Percentiles rank a stretch among this genome's conserved stretches.
These are phyloP conservation scores for Dacryopinax primogenitus DNA, from an alignment of 768 basidiomycete species.

Conservation along the genomic window DNA sequence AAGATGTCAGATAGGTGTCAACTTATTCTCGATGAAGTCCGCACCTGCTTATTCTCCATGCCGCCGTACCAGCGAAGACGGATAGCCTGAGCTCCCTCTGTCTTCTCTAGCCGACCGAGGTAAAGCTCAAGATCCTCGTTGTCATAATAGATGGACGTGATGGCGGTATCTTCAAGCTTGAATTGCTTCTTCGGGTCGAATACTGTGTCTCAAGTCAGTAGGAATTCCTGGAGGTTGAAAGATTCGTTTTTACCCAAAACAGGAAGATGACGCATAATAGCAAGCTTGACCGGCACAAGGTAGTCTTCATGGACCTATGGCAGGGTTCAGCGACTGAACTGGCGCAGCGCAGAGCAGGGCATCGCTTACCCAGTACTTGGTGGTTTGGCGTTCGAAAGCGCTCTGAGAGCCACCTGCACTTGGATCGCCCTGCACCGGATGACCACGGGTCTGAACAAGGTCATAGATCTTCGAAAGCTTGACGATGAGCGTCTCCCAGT, in stretches of 20 bases:
- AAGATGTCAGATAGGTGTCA: background rate
- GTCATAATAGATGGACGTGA: slow-evolving; percentile 95
- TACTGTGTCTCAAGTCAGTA: slow-evolving; percentile 36
- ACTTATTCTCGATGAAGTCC: slow-evolving; percentile 19
- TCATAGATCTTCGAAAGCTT: slow-evolving; percentile 92
- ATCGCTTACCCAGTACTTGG: slow-evolving; percentile 87
- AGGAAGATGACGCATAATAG: slow-evolving; percentile 82
- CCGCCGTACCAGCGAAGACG: slow-evolving; percentile 97
- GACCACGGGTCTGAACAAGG: slow-evolving; percentile 86
- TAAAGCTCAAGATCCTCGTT: slow-evolving; percentile 93
- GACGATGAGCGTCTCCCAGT: slow-evolving; percentile 91
- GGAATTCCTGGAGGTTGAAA: background rate
- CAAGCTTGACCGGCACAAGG: slow-evolving; percentile 81
- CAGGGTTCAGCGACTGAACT: slow-evolving; percentile 10
- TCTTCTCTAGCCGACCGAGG: slow-evolving; percentile 93
- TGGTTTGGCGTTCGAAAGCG: slow-evolving; percentile 96
- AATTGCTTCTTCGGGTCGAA: slow-evolving; percentile 92
- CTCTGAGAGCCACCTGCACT: slow-evolving; percentile 91
- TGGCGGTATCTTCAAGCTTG: slow-evolving; percentile 71
- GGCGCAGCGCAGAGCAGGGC: background rate
- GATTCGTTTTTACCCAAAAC: slow-evolving; percentile 54
- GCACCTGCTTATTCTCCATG: slow-evolving; percentile 60
- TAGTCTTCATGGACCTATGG: slow-evolving; percentile 76
- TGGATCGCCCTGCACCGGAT: slow-evolving; percentile 86
- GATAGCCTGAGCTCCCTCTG: slow-evolving; percentile 94